Evolutionary conservation across 371 early-diverging fungal genomes (phyloP), one percentile per base, ranked within the genome.

Genomic region (Capillidium rhysosporum): DNA sequence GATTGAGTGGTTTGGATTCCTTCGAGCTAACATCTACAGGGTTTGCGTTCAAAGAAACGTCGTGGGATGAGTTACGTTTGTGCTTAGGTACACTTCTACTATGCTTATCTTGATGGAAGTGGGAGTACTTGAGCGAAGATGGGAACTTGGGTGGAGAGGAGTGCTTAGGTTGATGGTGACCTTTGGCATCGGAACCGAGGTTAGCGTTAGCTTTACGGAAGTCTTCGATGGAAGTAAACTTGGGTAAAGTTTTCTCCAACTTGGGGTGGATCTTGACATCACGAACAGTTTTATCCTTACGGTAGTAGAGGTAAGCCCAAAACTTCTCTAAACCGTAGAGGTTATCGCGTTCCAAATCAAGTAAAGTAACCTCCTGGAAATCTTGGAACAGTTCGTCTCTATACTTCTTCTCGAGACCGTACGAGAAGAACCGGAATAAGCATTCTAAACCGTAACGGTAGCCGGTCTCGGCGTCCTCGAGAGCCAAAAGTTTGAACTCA

Each of bases 361-460:
- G 62, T 44, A 81, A 66, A 0, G 89, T 84, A 59, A 89, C 57
- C 20, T 74, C 76, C 67, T 89, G 84, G 69, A 94, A 94, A 56
- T 94, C 93, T 48, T 77, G 65, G 65, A 90, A 89, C 23, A 90
- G 60, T 9, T 89, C 87, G 56, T 66, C 67, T 40, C 89, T 82
- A 73, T 80, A 92, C 63, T 80, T 79, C 65, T 80, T 77, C 65
- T 92, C 93, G 46, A 94, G 73, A 16, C 95, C 95, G 65, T 94
- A 92, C 1, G 90, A 90, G 67, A 81, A 95, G 80, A 90, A 92
- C 31, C 93, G 82, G 86, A 91, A 95, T 51, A 92, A 70, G 65
- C 93, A 92, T 69, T 95, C 95, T 43, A 92, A 71, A 30, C 93
- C 93, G 66, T 92, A 92, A 54, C 92, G 81, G 70, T 91, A 91